Evolutionary conservation across 306 rosid species (phyloP).

Genomic region (Purshia tridentata): DNA sequence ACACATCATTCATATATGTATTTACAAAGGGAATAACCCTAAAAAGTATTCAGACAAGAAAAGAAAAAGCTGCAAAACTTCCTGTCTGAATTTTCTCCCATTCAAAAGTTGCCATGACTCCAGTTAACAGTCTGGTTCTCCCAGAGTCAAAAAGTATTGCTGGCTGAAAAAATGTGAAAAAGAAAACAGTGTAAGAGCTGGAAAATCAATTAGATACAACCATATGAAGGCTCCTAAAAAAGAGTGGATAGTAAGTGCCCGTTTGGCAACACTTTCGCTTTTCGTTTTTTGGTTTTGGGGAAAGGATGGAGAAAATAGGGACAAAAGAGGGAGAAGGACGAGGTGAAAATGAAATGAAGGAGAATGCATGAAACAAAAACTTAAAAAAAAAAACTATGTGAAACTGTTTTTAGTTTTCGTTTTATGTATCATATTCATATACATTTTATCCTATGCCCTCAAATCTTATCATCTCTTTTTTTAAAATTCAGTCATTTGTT

Average conservation of each 20-base stretch:
- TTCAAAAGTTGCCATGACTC: background rate
- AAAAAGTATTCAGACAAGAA: background rate
- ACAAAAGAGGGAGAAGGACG: too few relatives aligned
- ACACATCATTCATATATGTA: background rate
- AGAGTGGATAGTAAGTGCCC: background rate
- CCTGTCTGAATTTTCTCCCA: background rate
- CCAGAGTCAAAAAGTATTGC: background rate
- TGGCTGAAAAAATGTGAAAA: background rate
- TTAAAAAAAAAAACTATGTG: too few relatives aligned
- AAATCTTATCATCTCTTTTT: too few relatives aligned
- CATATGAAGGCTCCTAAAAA: background rate
- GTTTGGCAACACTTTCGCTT: too few relatives aligned
- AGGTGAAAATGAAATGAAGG: too few relatives aligned
- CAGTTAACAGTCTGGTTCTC: background rate
- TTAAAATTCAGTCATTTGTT: too few relatives aligned
- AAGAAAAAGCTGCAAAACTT: background rate
- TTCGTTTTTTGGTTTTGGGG: too few relatives aligned
- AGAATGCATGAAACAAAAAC: too few relatives aligned
- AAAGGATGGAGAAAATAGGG: too few relatives aligned
- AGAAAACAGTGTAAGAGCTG: background rate
- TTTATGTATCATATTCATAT: too few relatives aligned
- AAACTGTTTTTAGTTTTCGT: too few relatives aligned
- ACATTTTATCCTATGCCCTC: too few relatives aligned
- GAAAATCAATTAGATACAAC: background rate
- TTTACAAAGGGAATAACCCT: background rate